Conservation (phyloP, 2,329 filamentous ascomycete genomes). For the Fusarium tricinctum region DNA sequence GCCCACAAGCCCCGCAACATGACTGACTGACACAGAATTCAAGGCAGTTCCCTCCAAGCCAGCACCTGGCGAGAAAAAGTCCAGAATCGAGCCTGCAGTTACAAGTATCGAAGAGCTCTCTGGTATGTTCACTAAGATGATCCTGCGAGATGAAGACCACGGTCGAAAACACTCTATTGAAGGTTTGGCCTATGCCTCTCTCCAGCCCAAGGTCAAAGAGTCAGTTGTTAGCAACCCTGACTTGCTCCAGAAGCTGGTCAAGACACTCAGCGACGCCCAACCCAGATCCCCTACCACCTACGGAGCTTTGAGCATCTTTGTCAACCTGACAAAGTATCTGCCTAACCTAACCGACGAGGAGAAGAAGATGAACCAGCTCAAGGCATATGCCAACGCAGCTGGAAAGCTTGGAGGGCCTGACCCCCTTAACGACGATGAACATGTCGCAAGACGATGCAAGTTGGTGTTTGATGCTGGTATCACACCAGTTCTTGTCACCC, state of each 20-base stretch:
- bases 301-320: constrained; percentile 86
- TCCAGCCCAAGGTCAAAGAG: constrained; percentile 89
- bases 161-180: constrained; percentile 82
- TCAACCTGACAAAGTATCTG: constrained; percentile 86
- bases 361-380: constrained; percentile 90
- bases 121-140: constrained; percentile 74
- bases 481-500: constrained; percentile 81
- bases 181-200: constrained; percentile 90
- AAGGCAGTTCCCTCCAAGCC: constrained; percentile 68
- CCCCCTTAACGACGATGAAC: constrained; percentile 80
- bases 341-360: constrained; percentile 88
- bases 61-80: constrained; percentile 56
- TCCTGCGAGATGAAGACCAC: constrained; percentile 70
- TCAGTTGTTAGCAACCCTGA: constrained; percentile 76
- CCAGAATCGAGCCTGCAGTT: constrained; percentile 65
- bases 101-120: constrained; percentile 77
- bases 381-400: constrained; percentile 91
- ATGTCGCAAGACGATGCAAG: constrained; percentile 81
- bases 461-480: constrained; percentile 83
- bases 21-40: constrained; percentile 64
- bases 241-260: constrained; percentile 79
- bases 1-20: constrained; percentile 46
- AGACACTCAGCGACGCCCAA: constrained; percentile 69
- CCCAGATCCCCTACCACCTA: constrained; percentile 82
- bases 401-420: constrained; percentile 74